Evolutionary conservation across 805 yeast species (phyloP).

Genomic region (Brettanomyces naardenensis): DNA sequence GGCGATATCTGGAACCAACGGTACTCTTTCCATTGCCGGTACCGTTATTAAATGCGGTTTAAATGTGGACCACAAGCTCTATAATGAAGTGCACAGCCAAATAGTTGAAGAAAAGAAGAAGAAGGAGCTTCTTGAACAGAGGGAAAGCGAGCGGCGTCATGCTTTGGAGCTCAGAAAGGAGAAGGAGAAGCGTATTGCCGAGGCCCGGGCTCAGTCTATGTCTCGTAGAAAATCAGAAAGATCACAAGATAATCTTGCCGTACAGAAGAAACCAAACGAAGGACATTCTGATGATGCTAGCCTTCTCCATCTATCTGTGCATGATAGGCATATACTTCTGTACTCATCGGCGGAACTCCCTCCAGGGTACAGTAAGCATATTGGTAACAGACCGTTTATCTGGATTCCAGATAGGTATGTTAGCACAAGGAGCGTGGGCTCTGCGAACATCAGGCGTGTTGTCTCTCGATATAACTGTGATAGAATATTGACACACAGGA

Average conservation of each 20-base stretch:
- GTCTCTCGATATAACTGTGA: conserved; percentile 59
- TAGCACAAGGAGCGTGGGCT: conserved; percentile 37
- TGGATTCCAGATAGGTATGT: conserved; percentile 44
- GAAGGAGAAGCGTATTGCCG: conserved; percentile 9
- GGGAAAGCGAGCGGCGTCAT: conserved; percentile 16
- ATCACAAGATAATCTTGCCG: too few relatives aligned
- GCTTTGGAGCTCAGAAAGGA: conserved; percentile 9
- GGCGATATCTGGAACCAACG: conserved; percentile 35
- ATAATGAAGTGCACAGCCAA: conserved; percentile 24
- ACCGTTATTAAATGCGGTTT: conserved; percentile 44
- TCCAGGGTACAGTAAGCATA: conserved; percentile 35
- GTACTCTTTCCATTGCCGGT: conserved; percentile 42
- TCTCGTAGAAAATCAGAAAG: background rate
- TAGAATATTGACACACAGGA: conserved; percentile 49
- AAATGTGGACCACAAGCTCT: conserved; percentile 35
- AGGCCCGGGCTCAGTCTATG: conserved; percentile 4
- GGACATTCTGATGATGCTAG: background rate
- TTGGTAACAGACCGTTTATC: conserved; percentile 52
- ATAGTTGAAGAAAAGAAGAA: conserved; percentile 29
- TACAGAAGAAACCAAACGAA: background rate
- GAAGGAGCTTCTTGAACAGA: conserved; percentile 26
- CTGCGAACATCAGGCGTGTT: conserved; percentile 51
- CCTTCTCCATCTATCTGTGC: conserved; percentile 15
- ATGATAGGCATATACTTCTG: conserved; percentile 26
- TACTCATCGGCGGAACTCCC: conserved; percentile 32